Percentiles rank a stretch among this genome's conserved stretches.
phyloP scores from a whole-genome alignment of 371 early-diverging fungal species.

The Encephalitozoon cuniculi region DNA sequence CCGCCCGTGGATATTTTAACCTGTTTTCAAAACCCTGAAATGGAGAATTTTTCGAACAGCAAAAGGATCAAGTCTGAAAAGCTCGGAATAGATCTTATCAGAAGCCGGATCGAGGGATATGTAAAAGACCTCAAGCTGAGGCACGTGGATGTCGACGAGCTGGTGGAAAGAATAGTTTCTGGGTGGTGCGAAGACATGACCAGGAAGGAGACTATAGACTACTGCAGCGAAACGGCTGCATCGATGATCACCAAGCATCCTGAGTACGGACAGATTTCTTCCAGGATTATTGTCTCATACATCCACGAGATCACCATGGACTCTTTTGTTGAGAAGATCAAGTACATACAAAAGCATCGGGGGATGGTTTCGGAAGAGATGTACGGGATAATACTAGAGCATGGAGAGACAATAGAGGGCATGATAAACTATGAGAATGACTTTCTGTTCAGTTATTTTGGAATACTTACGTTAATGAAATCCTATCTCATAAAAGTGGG shows the following conservation, averaged over 20 bases:
- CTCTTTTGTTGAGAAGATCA: slow-evolving; percentile 75
- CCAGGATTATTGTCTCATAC: slow-evolving; percentile 88
- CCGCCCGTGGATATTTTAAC: background rate
- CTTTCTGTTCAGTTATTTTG: slow-evolving; percentile 90
- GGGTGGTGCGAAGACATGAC: slow-evolving; percentile 43
- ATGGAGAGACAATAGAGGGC: slow-evolving; percentile 74
- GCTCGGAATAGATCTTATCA: background rate
- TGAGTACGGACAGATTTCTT: slow-evolving; percentile 87
- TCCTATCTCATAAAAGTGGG: slow-evolving; percentile 77
- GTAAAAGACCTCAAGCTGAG: background rate
- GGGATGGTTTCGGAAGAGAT: slow-evolving; percentile 75
- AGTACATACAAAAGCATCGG: slow-evolving; percentile 72
- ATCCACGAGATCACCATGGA: slow-evolving; percentile 87
- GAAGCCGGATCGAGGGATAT: background rate
- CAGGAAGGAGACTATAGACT: slow-evolving; percentile 2
- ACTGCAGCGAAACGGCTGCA: slow-evolving; percentile 44
- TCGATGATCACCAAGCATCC: slow-evolving; percentile 75
- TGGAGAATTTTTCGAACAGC: slow-evolving; percentile 13
- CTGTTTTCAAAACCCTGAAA: background rate
- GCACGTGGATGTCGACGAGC: slow-evolving; percentile 1
- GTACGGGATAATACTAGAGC: slow-evolving; percentile 66
- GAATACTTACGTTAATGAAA: slow-evolving; percentile 90
- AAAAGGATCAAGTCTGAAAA: background rate
- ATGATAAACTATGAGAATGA: slow-evolving; percentile 87
- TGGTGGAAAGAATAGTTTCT: slow-evolving; percentile 21